phyloP scores from a whole-genome alignment of 129 eudicot genomes.

The Heracleum sosnowskyi region DNA sequence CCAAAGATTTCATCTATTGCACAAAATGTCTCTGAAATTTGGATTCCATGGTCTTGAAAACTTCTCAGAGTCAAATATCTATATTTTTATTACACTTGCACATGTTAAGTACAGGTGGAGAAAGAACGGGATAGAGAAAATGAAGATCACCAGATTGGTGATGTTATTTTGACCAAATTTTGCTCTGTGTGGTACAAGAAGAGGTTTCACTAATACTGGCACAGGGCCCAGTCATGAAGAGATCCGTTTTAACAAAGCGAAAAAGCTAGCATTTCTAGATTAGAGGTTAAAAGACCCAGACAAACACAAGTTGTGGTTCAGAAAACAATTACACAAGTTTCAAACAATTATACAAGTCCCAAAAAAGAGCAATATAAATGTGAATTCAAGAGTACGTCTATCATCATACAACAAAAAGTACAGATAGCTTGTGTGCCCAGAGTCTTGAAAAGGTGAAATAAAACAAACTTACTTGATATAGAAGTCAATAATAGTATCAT shows the following conservation, averaged over 20 bases:
- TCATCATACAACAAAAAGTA: background rate
- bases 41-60: background rate
- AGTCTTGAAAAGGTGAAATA: background rate
- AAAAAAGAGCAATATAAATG: background rate
- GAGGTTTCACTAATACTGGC: background rate
- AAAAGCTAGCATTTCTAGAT: background rate
- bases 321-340: background rate
- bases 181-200: background rate
- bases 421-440: background rate
- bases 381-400: background rate
- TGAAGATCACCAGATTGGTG: background rate
- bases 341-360: background rate
- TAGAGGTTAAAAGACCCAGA: background rate
- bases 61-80: background rate
- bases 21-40: background rate
- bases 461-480: slow-evolving; percentile 66
- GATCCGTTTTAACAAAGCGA: background rate
- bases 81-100: background rate
- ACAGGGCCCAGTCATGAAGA: background rate
- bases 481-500: slow-evolving; percentile 92
- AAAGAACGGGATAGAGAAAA: background rate
- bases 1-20: background rate
- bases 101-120: background rate
- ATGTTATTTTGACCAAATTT: background rate
- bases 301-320: background rate